Evolutionary conservation across 139 green algal genomes (phyloP).

Genomic region (Chlorella sp.): DNA sequence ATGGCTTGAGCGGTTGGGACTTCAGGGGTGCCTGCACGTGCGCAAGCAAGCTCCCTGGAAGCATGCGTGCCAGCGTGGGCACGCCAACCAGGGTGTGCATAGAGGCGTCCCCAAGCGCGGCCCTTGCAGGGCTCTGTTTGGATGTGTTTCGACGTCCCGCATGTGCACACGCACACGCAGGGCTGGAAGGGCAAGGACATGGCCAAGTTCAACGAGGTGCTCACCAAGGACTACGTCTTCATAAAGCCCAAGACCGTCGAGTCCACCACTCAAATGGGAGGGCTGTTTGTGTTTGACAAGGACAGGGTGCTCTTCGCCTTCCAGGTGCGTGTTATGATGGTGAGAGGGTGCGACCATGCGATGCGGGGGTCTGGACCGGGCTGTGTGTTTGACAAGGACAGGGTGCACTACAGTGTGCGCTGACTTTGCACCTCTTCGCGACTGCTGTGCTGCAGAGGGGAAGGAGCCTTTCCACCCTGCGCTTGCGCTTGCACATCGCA

Average conservation of each 20-base stretch:
- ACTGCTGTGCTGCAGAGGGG: not conserved
- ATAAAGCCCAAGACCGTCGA: not conserved
- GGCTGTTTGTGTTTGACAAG: not conserved
- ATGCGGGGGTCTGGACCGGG: not conserved
- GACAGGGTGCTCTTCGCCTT: not conserved
- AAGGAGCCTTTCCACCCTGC: not conserved
- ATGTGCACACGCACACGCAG: no score
- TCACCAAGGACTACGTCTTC: not conserved
- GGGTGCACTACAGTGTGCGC: not conserved
- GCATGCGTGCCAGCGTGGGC: no score
- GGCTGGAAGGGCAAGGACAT: not conserved
- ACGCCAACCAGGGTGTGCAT: no score
- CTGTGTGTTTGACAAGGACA: not conserved
- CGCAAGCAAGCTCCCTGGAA: no score
- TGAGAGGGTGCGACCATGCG: not conserved
- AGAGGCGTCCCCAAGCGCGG: no score
- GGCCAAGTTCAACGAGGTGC: not conserved
- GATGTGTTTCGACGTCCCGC: no score
- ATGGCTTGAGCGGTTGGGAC: no score
- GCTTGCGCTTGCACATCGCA: not conserved
- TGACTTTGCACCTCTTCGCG: not conserved
- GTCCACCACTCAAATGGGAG: not conserved
- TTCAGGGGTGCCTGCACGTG: no score
- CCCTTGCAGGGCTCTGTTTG: no score
- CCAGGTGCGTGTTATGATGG: not conserved